Evolutionary conservation across 441 rosid species (phyloP).

Genomic region (Theobroma grandiflorum): DNA sequence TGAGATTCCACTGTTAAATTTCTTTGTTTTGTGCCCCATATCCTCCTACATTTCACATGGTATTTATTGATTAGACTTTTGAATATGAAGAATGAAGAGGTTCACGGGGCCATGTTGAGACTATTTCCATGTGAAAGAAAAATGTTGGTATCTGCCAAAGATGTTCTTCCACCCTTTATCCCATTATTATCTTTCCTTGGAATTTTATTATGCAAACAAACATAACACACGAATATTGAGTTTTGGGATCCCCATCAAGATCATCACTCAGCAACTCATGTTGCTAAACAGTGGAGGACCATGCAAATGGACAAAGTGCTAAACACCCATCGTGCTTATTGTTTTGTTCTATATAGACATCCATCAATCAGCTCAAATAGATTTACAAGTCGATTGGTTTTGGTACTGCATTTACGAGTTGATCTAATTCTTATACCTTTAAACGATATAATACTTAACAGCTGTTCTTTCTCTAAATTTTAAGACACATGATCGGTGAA

Average conservation of each 20-base stretch:
- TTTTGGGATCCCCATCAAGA: not conserved
- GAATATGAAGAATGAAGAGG: not conserved
- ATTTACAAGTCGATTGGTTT: not conserved
- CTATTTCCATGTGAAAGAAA: constrained; percentile 10
- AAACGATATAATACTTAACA: no score
- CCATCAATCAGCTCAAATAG: not conserved
- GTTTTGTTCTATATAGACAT: not conserved
- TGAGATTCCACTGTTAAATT: not conserved
- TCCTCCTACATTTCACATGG: constrained; percentile 5
- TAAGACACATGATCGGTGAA: no score
- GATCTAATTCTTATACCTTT: not conserved
- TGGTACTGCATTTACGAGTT: not conserved
- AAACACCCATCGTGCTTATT: not conserved
- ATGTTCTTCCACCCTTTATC: not conserved
- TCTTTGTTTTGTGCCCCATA: not conserved
- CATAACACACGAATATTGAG: not conserved
- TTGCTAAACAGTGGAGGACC: not conserved
- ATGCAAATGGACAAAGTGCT: not conserved
- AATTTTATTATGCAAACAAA: not conserved
- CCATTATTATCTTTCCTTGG: not conserved
- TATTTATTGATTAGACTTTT: not conserved
- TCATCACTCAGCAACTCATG: not conserved
- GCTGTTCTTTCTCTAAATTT: no score
- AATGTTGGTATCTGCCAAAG: not conserved
- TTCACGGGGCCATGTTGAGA: not conserved